Conservation (phyloP, 768 basidiomycete species). For the Tulasnella sp. region DNA sequence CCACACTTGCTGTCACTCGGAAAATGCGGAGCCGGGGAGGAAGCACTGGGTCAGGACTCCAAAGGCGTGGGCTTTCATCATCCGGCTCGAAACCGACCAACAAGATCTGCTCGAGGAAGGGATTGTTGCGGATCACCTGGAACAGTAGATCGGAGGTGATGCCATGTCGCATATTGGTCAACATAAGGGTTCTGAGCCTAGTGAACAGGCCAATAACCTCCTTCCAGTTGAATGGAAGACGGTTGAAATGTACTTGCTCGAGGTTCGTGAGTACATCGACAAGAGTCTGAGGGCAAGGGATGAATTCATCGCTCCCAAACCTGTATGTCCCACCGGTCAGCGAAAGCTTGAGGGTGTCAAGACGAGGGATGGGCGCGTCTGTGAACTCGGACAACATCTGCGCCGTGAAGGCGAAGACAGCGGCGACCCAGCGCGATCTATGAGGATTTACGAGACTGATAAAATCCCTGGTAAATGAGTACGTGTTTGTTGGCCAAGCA, state of each 20-base stretch:
- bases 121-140: not conserved
- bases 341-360: too few species aligned
- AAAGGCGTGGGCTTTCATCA: not conserved
- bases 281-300: too few species aligned
- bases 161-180: not conserved
- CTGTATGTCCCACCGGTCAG: too few species aligned
- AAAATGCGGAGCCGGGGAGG: not conserved
- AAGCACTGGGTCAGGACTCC: not conserved
- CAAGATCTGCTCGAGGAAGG: not conserved
- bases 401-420: too few species aligned
- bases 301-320: too few species aligned
- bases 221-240: not conserved
- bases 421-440: too few species aligned
- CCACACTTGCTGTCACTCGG: not conserved
- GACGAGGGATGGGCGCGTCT: too few species aligned
- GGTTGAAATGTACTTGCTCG: not conserved
- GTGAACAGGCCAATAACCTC: not conserved
- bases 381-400: too few species aligned
- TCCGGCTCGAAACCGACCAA: not conserved
- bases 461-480: too few species aligned
- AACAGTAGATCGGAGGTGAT: not conserved
- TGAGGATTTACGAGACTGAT: too few species aligned
- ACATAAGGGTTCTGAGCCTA: not conserved
- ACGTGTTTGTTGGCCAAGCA: too few species aligned
- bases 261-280: too few species aligned